Base-by-base conservation (phyloP, 768 basidiomycete genomes). In the Suillus decipiens region DNA sequence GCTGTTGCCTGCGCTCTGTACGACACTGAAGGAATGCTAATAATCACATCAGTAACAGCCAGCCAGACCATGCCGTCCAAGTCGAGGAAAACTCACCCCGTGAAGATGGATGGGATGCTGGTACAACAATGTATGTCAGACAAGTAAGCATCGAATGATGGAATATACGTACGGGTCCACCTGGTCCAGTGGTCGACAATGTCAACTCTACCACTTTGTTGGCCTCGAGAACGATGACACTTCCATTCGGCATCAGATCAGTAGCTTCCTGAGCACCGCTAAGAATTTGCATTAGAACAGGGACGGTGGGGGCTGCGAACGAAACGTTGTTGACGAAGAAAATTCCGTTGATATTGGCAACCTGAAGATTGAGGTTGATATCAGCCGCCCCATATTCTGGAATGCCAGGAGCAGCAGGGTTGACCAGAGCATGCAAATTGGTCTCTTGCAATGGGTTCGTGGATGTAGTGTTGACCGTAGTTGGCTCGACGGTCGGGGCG, bases 41-140 rank as follows among this genome's bases (percentile, higher is more conserved):
- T 28, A 3, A 1, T 28, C 28, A 28, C 3, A 28, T 28, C 1
- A 28, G 28, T 28, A 28, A 1, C 28, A 28, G 28, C 28, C 28
- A 28, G 28, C 1, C 28, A 28, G 28, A 28, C 28, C 12, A 36
- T 36, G 33, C 14, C 7, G 22, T 22, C 7, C 15, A 15, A 37
- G 7, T 10, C 15, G 11, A 12, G 55, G 60, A 53, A 33, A 48
- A 65, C 73, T 59, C 70, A 77, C 78, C 5, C 81, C 81, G 63
- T 81, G 80, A 58, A 82, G 64, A 71, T 81, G 80, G 67, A 80
- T 79, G 3, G 80, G 80, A 68, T 81, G 80, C 72, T 76, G 63
- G 41, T 6, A 17, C 64, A 51, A 31, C 28, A 3, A 28, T 37
- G 1, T 28, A 61, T 22, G 15, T 54, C 28, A 56, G 50, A 5